Base-by-base conservation (phyloP, 1,139 yeast genomes). In the Hansenula lynferdii region DNA sequence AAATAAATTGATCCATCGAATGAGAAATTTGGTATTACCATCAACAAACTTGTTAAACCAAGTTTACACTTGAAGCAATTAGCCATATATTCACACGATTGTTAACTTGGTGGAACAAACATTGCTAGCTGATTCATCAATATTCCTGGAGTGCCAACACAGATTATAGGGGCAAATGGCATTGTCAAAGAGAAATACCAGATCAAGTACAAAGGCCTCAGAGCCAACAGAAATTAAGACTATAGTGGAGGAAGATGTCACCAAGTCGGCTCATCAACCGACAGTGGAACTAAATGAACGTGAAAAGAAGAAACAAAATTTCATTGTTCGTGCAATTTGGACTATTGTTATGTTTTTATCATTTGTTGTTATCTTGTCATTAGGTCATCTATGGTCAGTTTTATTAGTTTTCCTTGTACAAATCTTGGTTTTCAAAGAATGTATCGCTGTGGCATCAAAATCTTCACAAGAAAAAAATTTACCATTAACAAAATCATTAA, bases 291-390 rank as follows among this genome's bases (percentile, higher is more conserved):
- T 17, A 8, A 27, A 21, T 27, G 29, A 27, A 27, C 35, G 35
- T 21, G 49, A 43, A 32, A 80, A 79, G 65, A 86, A 85, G 64
- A 81, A 80, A 51, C 92, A 80, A 62, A 85, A 89, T 34, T 89
- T 92, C 56, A 61, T 87, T 39, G 86, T 90, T 28, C 77, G 99
- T 51, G 84, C 97, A n/a, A 70, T 85, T 37, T 92, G 97, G 97
- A 85, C 97, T 0, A 61, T 92, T 53, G 89, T 92, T 22, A 90
- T 92, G 97, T 83, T 92, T 48, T 64, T 69, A 17, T 80, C 79
- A 9, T 85, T 92, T 61, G 75, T 89, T 49, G 62, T 72, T 21
- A 70, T 84, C 22, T 67, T 92, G 37, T 80, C 86, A n/a, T 77
- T 92, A 5, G 99, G 99, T 24, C 97, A 90, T 58, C 67, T 84